Conservation (phyloP, 176 grass and related monocot genomes). For the Aegilops longissima region DNA sequence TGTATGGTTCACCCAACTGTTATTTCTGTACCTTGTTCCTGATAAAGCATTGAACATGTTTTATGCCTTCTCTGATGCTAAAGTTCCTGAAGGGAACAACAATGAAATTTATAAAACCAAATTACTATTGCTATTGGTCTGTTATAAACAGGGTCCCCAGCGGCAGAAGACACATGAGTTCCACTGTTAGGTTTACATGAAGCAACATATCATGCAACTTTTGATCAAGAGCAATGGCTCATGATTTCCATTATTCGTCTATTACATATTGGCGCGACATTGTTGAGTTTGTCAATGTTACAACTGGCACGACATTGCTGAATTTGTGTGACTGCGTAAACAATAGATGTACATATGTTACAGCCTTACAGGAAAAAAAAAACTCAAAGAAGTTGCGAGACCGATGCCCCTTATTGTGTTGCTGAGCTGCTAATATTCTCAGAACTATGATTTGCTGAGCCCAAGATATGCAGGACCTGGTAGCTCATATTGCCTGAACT, state of each 20-base stretch:
- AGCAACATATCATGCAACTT: not conserved
- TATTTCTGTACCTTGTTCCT: not conserved
- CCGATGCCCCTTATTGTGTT: not conserved
- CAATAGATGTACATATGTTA: slow-evolving; percentile 12
- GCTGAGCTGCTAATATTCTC: slow-evolving; percentile 11
- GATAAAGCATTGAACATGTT: not conserved
- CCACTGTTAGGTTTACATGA: not conserved
- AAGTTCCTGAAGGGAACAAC: not conserved
- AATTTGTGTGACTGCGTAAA: not conserved
- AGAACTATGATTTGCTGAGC: not conserved
- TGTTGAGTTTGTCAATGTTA: not conserved
- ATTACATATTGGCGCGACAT: not conserved
- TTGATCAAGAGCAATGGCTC: not conserved
- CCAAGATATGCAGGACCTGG: not conserved
- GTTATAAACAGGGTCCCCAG: not conserved
- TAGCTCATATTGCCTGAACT: slow-evolving; percentile 7
- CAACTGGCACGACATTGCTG: not conserved
- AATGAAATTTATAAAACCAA: too few species aligned
- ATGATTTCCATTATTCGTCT: slow-evolving; percentile 6
- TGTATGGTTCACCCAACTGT: not conserved
- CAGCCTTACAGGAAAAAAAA: not conserved
- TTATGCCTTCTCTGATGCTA: not conserved
- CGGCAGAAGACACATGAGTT: too few species aligned
- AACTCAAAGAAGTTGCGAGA: not conserved
- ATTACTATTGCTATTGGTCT: not conserved